Conservation (phyloP, 768 basidiomycete genomes). For the Russula vinacea region DNA sequence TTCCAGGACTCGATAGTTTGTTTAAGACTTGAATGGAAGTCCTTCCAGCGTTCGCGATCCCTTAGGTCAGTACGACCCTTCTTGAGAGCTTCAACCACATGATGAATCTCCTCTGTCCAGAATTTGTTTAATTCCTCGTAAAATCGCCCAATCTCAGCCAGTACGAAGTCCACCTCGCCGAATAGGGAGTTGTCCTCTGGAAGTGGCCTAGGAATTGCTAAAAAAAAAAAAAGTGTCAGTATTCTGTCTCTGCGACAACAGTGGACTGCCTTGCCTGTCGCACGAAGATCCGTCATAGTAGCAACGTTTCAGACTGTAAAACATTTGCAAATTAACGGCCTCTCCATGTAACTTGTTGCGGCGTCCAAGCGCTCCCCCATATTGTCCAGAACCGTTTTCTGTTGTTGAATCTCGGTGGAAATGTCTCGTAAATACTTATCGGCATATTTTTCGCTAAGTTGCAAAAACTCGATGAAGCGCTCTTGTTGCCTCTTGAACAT, state of each 20-base stretch:
- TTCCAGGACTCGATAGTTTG: constrained; percentile 1
- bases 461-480: neutral
- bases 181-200: neutral
- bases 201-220: neutral
- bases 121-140: constrained; percentile 10
- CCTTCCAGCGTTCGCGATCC: constrained; percentile 2
- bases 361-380: neutral
- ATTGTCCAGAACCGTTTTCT: neutral
- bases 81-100: constrained; percentile 1
- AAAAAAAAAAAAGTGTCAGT: neutral
- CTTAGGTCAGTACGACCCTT: neutral
- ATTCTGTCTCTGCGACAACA: neutral
- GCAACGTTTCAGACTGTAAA: neutral
- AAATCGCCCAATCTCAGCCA: neutral
- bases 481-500: neutral
- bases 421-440: neutral
- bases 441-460: neutral
- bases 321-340: neutral
- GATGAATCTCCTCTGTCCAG: neutral
- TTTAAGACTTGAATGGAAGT: neutral
- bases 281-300: neutral
- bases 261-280: neutral
- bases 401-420: neutral
- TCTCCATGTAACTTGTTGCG: neutral
- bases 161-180: neutral